Base-by-base conservation (phyloP, 768 basidiomycete species). In the Fomitopsis serialis region DNA sequence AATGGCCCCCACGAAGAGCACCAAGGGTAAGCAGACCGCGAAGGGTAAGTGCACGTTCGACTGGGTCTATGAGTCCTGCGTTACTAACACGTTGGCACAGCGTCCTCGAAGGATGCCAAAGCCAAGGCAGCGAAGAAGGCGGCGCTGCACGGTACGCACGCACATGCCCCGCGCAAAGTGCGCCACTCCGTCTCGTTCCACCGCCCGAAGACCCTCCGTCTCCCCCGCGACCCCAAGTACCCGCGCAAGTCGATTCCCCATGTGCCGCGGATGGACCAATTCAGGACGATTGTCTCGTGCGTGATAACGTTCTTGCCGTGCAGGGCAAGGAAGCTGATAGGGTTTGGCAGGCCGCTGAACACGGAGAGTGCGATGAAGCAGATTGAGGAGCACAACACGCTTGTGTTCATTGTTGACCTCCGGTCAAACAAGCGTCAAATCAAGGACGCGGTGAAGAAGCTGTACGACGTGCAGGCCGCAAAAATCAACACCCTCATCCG, bases 341-440 rank as follows among this genome's bases (percentile, higher is more conserved):
- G 4, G 25, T n/a, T 9, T 15, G 12, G 0, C 53, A 90, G 87
- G 48, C 91, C 91, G 17, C 70, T 93, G 71, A 96, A 93, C 84
- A 96, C 93, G 15, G 95, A 98, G 73, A 87, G 84, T 12, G 95
- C 96, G 58, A 98, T 98, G 96, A 96, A 98, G 84, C 97, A 99
- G 84, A 99, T 99, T 54, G 96, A 99, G 80, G 96, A 98, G 73
- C 87, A 98, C 80, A 98, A 99, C 75, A 99, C 97, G 29, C 83
- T 98, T 54, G 97, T 99, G 55, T 99, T 98, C 79, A 87, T 98
- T 56, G 94, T 97, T 50, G 95, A 98, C 72, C 66, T 98, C 72
- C 86, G 84, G 70, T 77, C 92, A 62, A 99, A 97, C 85, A 99
- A 99, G 83, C 85, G 93, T 45, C 93, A 99, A 74, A 98, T 98